These are phyloP conservation scores for Pythium sukuiense DNA, from an alignment of 352 stramenopile genomes.

Conservation along the genomic window DNA sequence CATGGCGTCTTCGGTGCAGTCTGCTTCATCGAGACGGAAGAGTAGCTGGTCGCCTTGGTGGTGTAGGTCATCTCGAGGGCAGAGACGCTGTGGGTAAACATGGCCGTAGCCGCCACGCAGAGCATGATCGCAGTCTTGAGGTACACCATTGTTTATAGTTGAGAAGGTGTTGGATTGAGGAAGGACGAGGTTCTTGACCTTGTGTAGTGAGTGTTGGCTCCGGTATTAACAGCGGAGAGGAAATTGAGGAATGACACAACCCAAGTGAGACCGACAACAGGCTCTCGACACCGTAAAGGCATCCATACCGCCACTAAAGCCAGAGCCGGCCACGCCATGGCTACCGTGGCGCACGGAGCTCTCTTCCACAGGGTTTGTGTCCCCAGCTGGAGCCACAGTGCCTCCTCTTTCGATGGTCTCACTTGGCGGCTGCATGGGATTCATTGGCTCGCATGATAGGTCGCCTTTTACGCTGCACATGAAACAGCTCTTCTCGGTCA, in stretches of 20 bases:
- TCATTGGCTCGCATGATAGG: not conserved
- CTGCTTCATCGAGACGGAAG: not conserved
- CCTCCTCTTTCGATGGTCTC: not conserved
- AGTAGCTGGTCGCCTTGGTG: not conserved
- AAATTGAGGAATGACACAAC: not conserved
- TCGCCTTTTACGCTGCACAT: not conserved
- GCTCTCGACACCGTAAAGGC: not conserved
- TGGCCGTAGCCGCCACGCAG: not conserved
- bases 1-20: not conserved
- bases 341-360: no score
- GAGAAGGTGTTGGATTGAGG: not conserved
- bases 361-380: not conserved
- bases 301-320: no score
- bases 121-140: slow-evolving; percentile 9
- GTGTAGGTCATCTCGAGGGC: not conserved
- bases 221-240: not conserved
- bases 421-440: not conserved
- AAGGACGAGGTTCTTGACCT: not conserved
- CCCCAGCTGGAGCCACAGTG: not conserved
- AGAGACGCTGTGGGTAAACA: not conserved
- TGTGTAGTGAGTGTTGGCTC: not conserved
- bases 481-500: no score
- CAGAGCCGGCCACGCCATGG: no score
- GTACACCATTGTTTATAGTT: slow-evolving; percentile 3
- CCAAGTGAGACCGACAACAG: not conserved